Conservation (phyloP, 139 green algal species). For the Closterium sp. region DNA sequence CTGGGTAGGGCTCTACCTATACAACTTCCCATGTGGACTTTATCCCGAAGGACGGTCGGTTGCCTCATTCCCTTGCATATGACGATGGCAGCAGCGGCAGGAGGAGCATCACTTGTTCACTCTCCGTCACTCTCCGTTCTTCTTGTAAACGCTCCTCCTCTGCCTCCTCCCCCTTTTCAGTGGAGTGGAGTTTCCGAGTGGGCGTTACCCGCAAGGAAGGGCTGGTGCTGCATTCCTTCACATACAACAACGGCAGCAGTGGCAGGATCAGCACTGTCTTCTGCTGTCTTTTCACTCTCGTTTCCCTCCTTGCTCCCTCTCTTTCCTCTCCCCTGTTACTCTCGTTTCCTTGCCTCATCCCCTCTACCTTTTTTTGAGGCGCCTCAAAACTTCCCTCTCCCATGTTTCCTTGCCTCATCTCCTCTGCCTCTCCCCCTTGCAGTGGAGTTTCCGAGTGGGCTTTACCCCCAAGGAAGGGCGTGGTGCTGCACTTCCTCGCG, state of each 20-base stretch:
- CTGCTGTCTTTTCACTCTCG: background rate
- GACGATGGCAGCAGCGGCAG: constrained; percentile 58
- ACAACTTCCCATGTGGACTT: constrained; percentile 79
- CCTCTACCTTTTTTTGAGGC: no score
- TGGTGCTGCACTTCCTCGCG: constrained; percentile 74
- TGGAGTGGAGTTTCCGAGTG: no score
- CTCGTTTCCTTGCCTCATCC: no score
- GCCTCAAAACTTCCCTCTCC: background rate
- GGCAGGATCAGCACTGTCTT: constrained; percentile 64
- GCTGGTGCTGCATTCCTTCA: constrained; percentile 75
- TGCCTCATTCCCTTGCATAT: constrained; percentile 67
- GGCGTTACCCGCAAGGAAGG: no score
- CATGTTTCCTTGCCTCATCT: no score
- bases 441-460: constrained; percentile 81
- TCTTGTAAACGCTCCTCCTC: no score
- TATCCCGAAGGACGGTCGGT: constrained; percentile 83
- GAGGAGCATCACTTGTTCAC: constrained; percentile 73
- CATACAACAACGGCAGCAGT: constrained; percentile 58
- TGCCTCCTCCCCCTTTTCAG: no score
- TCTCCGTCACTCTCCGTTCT: no score
- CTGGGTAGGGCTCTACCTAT: no score
- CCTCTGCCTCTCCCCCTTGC: constrained; percentile 36
- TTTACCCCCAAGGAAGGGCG: constrained; percentile 87
- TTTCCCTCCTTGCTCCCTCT: background rate
- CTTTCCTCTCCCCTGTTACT: background rate